Conservation (phyloP, 495 filamentous ascomycete species). For the Podospora conica region DNA sequence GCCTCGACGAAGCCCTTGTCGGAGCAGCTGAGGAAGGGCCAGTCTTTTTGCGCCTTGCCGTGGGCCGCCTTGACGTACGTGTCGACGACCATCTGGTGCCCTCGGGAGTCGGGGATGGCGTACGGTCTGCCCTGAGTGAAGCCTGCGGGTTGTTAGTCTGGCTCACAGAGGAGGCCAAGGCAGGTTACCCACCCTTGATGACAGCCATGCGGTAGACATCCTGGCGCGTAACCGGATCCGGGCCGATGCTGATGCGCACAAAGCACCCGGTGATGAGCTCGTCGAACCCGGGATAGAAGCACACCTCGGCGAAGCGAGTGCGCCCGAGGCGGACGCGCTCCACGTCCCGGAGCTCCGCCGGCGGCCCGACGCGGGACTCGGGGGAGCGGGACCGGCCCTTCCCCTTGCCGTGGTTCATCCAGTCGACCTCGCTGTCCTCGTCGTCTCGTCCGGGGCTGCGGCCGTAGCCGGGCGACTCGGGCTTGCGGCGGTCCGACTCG, state of each 20-base stretch:
- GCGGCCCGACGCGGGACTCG: constrained; percentile 43
- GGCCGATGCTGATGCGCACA: constrained; percentile 71
- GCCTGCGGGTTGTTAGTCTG: constrained; percentile 38
- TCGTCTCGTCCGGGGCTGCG: constrained; percentile 58
- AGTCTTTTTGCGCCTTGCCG: constrained; percentile 69
- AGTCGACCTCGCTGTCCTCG: constrained; percentile 74
- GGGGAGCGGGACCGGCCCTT: constrained; percentile 41
- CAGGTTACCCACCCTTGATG: constrained; percentile 64
- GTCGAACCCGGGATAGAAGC: constrained; percentile 86
- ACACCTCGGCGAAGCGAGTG: constrained; percentile 73
- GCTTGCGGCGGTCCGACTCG: constrained; percentile 55
- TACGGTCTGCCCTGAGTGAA: constrained; percentile 76
- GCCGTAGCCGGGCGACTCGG: constrained; percentile 37
- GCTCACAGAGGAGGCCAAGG: background rate
- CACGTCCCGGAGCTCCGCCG: constrained; percentile 69
- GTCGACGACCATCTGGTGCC: constrained; percentile 66
- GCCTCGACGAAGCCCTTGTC: constrained; percentile 70
- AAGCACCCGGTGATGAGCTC: constrained; percentile 72
- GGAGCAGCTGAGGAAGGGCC: constrained; percentile 79
- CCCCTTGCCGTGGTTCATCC: constrained; percentile 45
- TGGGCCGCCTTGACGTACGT: constrained; percentile 67
- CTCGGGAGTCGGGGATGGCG: constrained; percentile 61
- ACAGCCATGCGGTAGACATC: constrained; percentile 78
- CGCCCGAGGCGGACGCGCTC: constrained; percentile 77
- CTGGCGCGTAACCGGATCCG: constrained; percentile 57